phyloP scores from a whole-genome alignment of 2,329 filamentous ascomycete species.

The Aspergillus niger region DNA sequence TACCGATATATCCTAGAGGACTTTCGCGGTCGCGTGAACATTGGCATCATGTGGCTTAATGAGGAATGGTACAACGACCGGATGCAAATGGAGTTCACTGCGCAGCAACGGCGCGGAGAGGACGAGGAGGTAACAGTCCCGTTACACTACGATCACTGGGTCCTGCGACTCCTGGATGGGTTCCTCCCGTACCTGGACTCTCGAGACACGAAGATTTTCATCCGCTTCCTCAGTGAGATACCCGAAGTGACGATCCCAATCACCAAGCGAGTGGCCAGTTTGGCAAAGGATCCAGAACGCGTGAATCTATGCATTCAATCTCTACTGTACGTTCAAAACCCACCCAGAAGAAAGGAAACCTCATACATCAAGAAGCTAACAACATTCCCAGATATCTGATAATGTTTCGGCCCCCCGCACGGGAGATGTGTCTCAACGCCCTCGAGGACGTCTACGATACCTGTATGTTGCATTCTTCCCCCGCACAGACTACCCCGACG shows the following conservation, averaged over 20 bases:
- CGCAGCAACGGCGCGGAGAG: conserved; percentile 43
- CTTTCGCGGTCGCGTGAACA: conserved; percentile 84
- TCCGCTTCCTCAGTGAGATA: conserved; percentile 88
- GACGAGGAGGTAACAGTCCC: conserved; percentile 51
- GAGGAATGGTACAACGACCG: conserved; percentile 98
- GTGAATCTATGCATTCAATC: conserved; percentile 61
- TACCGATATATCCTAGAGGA: conserved; percentile 89
- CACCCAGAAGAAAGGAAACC: neutral
- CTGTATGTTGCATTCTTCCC: conserved; percentile 40
- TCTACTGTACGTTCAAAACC: conserved; percentile 49
- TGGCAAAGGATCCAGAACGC: conserved; percentile 65
- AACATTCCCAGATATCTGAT: conserved; percentile 51
- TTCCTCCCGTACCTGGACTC: conserved; percentile 89
- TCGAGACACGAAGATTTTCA: conserved; percentile 78
- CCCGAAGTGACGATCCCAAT: conserved; percentile 74
- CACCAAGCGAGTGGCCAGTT: conserved; percentile 67
- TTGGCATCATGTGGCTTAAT: conserved; percentile 89
- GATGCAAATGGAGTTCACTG: conserved; percentile 52
- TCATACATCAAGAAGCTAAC: conserved; percentile 16
- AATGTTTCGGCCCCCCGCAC: conserved; percentile 61
- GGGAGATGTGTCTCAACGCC: conserved; percentile 59
- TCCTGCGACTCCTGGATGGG: conserved; percentile 78
- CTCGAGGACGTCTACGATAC: conserved; percentile 61
- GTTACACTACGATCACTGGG: conserved; percentile 75
- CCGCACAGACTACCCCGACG: neutral